phyloP scores from a whole-genome alignment of 192 early-diverging fungal genomes.

The Umbelopsis isabellina region DNA sequence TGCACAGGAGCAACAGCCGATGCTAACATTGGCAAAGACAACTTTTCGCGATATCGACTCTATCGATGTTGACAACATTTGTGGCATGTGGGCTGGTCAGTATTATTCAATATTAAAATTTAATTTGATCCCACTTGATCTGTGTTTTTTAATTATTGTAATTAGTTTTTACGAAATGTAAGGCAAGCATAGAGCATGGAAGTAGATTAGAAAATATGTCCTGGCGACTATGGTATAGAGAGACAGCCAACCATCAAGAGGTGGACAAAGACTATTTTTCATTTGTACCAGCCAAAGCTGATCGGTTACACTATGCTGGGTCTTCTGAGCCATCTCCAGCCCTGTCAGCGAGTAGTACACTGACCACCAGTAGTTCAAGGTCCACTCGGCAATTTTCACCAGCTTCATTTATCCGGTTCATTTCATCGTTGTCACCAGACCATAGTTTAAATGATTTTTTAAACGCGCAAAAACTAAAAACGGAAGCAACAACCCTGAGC shows the following conservation, averaged over 20 bases:
- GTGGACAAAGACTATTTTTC: slow-evolving; percentile 17
- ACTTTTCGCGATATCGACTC: slow-evolving; percentile 26
- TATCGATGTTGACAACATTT: slow-evolving; percentile 22
- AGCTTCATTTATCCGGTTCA: slow-evolving; percentile 17
- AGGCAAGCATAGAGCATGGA: slow-evolving; percentile 28
- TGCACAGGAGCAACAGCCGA: slow-evolving; percentile 20
- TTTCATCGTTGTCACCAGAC: slow-evolving; percentile 19
- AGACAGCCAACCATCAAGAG: slow-evolving; percentile 20
- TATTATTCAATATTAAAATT: neutral
- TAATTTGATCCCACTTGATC: neutral
- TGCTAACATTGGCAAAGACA: slow-evolving; percentile 25
- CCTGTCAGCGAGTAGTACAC: slow-evolving; percentile 12
- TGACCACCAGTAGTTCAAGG: slow-evolving; percentile 12
- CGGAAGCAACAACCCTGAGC: slow-evolving; percentile 19
- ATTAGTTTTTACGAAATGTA: slow-evolving; percentile 39
- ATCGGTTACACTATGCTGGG: slow-evolving; percentile 4
- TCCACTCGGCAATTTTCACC: slow-evolving; percentile 22
- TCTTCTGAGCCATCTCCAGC: slow-evolving; percentile 19
- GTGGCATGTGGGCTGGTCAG: slow-evolving; percentile 33
- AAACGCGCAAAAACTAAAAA: slow-evolving; percentile 36
- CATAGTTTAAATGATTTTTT: slow-evolving; percentile 3
- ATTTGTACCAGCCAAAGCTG: neutral
- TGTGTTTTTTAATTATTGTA: neutral
- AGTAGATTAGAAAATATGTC: slow-evolving; percentile 39
- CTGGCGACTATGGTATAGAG: slow-evolving; percentile 40